Percentiles rank a stretch among this genome's conserved stretches.
phyloP scores from a whole-genome alignment of 805 yeast species.

The Lipomyces lipofer region DNA sequence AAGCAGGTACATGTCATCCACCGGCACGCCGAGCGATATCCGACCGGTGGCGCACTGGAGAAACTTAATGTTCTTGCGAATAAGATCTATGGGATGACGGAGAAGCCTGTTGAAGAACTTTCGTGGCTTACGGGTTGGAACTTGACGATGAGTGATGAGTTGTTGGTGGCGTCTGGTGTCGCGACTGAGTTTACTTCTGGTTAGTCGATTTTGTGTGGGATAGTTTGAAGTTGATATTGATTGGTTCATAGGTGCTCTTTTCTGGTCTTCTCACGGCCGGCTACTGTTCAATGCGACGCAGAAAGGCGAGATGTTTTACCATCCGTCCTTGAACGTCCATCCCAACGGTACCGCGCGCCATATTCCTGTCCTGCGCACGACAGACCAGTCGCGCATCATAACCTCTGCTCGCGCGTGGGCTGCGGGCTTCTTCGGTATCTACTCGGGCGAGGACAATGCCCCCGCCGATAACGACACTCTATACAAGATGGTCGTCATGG shows the following conservation, averaged over 20 bases:
- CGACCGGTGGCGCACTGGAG: conserved; percentile 48
- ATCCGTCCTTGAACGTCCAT: conserved; percentile 35
- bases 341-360: conserved; percentile 40
- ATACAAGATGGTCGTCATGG: conserved; percentile 40
- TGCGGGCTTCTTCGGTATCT: conserved; percentile 46
- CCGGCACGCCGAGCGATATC: conserved; percentile 81
- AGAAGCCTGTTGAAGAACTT: conserved; percentile 33
- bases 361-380: conserved; percentile 42
- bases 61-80: conserved; percentile 44
- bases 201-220: background rate
- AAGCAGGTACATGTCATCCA: conserved; percentile 70
- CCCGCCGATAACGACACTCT: conserved; percentile 35
- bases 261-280: conserved; percentile 47
- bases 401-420: conserved; percentile 48
- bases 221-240: background rate
- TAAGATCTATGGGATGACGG: conserved; percentile 36
- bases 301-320: conserved; percentile 36
- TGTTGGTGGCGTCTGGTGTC: conserved; percentile 42
- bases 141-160: conserved; percentile 39
- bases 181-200: conserved; percentile 42
- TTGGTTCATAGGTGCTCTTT: conserved; percentile 36
- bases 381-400: conserved; percentile 43
- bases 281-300: conserved; percentile 39
- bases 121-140: conserved; percentile 42
- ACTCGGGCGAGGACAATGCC: conserved; percentile 38